A percentile compares a stretch with the other conserved stretches of the same genome.
Evolutionary conservation across 164 flowering plant species (phyloP).

Genomic region (Umbilicus rupestris): DNA sequence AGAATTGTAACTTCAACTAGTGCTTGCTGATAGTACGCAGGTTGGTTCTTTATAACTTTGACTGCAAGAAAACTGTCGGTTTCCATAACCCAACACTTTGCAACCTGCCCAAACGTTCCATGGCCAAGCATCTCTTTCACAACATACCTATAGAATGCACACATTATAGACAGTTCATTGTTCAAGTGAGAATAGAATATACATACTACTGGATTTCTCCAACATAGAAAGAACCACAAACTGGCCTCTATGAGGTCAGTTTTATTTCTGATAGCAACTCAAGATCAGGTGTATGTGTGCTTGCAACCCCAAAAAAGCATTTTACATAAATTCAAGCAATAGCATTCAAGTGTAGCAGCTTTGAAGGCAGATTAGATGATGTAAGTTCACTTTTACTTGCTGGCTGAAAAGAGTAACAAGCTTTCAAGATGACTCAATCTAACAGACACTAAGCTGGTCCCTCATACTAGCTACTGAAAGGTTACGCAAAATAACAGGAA

Average conservation of each 20-base stretch:
- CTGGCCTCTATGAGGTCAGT: background rate
- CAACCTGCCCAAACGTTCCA: conserved; percentile 99
- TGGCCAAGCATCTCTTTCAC: conserved; percentile 97
- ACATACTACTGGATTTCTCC: background rate
- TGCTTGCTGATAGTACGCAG: conserved; percentile 97
- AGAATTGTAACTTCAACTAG: conserved; percentile 92
- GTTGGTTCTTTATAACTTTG: conserved; percentile 89
- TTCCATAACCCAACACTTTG: conserved; percentile 88
- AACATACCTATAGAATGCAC: conserved; percentile 43
- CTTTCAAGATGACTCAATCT: background rate
- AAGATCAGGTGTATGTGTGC: background rate
- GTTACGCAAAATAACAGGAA: background rate
- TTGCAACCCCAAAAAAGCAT: background rate
- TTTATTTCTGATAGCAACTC: background rate
- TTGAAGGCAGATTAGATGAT: background rate
- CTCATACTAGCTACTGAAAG: background rate
- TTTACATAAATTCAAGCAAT: background rate
- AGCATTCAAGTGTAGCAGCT: background rate
- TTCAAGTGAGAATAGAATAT: background rate
- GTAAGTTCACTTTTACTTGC: background rate
- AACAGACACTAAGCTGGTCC: background rate
- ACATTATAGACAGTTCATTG: background rate
- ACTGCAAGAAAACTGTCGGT: conserved; percentile 74
- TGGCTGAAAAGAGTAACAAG: background rate
- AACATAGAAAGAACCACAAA: background rate